Evolutionary conservation across 139 green algal species (phyloP).

Genomic region (Chlamydomonas sp.): DNA sequence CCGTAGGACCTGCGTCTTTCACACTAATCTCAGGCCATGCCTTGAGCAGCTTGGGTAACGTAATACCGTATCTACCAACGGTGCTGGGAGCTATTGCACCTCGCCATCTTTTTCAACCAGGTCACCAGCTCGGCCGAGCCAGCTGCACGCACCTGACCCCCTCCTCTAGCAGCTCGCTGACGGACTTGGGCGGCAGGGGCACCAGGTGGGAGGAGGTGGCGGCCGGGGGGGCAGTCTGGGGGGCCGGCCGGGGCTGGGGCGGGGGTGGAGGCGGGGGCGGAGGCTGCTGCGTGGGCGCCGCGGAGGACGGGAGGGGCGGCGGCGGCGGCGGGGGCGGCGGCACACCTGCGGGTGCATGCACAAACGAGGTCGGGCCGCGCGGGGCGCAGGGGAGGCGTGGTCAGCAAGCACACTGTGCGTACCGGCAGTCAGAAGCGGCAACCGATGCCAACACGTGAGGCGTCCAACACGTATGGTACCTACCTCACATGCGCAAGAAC

Average conservation of each 20-base stretch:
- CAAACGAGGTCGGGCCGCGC: too few relatives aligned
- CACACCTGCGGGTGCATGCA: neutral
- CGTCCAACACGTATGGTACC: neutral
- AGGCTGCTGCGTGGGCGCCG: too few relatives aligned
- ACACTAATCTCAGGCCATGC: too few relatives aligned
- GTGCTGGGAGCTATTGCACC: too few relatives aligned
- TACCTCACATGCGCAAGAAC: neutral
- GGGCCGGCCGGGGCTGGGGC: neutral
- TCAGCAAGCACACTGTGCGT: too few relatives aligned
- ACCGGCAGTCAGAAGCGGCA: too few relatives aligned
- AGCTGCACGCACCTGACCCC: conserved; percentile 40
- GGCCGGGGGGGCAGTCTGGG: neutral
- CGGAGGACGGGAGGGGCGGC: neutral
- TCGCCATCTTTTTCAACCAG: too few relatives aligned
- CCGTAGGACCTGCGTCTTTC: too few relatives aligned
- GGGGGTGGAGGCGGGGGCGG: neutral
- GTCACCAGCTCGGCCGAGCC: too few relatives aligned
- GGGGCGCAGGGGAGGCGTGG: too few relatives aligned
- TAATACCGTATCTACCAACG: too few relatives aligned
- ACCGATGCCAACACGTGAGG: neutral
- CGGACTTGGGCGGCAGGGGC: conserved; percentile 33
- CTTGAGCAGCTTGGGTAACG: too few relatives aligned
- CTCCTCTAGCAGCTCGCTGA: conserved; percentile 69
- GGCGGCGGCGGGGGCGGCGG: neutral
- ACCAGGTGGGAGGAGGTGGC: neutral